Conservation (phyloP, 371 early-diverging fungal genomes). For the Mortierella sp. region DNA sequence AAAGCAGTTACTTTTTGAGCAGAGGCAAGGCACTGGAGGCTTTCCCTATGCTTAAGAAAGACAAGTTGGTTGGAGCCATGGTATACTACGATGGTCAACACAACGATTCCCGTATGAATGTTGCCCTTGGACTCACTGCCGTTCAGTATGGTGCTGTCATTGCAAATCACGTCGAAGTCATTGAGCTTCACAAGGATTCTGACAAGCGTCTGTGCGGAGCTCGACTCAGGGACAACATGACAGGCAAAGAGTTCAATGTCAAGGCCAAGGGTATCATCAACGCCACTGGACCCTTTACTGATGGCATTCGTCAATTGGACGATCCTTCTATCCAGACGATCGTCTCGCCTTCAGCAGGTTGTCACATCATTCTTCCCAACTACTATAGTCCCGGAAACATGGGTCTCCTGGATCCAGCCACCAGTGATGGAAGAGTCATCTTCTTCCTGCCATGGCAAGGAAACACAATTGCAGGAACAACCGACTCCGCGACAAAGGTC, state of each 20-base stretch:
- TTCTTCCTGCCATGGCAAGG: constrained; percentile 99
- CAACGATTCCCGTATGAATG: constrained; percentile 98
- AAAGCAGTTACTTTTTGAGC: constrained; percentile 88
- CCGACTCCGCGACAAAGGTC: constrained; percentile 91
- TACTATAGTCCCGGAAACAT: constrained; percentile 95
- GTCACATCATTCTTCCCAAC: constrained; percentile 96
- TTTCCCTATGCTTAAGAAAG: constrained; percentile 95
- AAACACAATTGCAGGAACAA: constrained; percentile 98
- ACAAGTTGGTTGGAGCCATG: constrained; percentile 92
- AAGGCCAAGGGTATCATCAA: constrained; percentile 96
- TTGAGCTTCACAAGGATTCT: constrained; percentile 81
- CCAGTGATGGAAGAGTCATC: constrained; percentile 97
- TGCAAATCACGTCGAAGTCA: constrained; percentile 96
- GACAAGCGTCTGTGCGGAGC: constrained; percentile 83
- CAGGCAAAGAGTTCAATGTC: constrained; percentile 90
- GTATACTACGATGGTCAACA: constrained; percentile 99
- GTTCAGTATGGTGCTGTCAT: constrained; percentile 94
- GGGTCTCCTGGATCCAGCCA: constrained; percentile 98
- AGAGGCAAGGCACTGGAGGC: constrained; percentile 89
- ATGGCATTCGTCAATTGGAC: constrained; percentile 92
- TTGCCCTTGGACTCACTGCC: constrained; percentile 95
- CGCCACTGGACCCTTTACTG: constrained; percentile 85
- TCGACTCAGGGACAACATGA: constrained; percentile 84
- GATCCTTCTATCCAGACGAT: constrained; percentile 79
- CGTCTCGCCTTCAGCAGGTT: constrained; percentile 96